phyloP scores from a whole-genome alignment of 805 yeast species.

The Kregervanrija pseudodelftensis region DNA sequence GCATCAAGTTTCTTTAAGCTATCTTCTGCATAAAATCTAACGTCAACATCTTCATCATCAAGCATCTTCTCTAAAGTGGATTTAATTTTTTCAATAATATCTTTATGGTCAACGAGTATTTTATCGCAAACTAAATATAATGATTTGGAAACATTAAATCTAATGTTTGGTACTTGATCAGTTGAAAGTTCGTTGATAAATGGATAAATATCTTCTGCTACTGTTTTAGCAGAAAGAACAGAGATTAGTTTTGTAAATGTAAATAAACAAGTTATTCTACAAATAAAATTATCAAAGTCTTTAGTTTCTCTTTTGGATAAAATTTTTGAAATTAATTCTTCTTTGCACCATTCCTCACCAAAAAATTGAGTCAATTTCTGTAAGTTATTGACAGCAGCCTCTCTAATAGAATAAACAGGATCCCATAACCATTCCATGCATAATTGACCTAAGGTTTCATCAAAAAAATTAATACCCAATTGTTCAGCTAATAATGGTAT shows the following conservation, averaged over 20 bases:
- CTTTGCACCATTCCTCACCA: conserved; percentile 91
- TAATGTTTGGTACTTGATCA: conserved; percentile 89
- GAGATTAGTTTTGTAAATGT: conserved; percentile 80
- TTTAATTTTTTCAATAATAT: conserved; percentile 46
- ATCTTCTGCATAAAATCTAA: conserved; percentile 73
- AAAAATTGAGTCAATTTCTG: conserved; percentile 75
- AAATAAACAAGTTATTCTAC: conserved; percentile 84
- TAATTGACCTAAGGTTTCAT: conserved; percentile 80
- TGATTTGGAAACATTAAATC: conserved; percentile 91
- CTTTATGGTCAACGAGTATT: conserved; percentile 29
- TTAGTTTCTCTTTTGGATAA: conserved; percentile 35
- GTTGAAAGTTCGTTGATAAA: conserved; percentile 62
- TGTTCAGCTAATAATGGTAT: conserved; percentile 92
- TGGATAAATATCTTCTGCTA: conserved; percentile 65
- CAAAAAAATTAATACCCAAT: conserved; percentile 87
- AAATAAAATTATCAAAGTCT: conserved; percentile 63
- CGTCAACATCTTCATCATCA: conserved; percentile 80
- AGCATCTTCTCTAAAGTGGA: conserved; percentile 60
- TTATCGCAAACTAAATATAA: conserved; percentile 55
- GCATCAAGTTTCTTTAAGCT: conserved; percentile 23
- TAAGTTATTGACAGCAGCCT: conserved; percentile 86
- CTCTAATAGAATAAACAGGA: conserved; percentile 91
- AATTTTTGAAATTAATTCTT: conserved; percentile 72
- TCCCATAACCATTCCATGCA: conserved; percentile 99
- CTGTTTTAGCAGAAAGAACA: conserved; percentile 53